Base-by-base conservation (phyloP, 2,329 filamentous ascomycete genomes). In the Ceratocystis colombiana region DNA sequence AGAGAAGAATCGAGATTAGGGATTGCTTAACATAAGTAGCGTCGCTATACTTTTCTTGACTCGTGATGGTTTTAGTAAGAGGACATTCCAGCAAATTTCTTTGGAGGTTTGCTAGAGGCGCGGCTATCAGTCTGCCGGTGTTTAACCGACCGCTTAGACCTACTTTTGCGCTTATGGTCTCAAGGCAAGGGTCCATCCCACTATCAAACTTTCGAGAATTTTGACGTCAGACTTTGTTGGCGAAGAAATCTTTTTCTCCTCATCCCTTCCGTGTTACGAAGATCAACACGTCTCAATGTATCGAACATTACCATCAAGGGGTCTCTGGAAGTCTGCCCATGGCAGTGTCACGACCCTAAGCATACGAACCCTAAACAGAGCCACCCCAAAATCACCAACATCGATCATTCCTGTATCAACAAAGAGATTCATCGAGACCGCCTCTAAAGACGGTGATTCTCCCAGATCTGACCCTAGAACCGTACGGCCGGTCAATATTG, bases 11-110 rank as follows among this genome's bases (percentile, higher is more conserved):
- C 15, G 10, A 10, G 8, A 44, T 20, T n/a, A 55, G 17, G n/a
- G 37, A 64, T 8, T 28, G 12, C 61, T 10, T n/a, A 15, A n/a
- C 33, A 28, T n/a, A 55, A 25, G 8, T 22, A 33, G 28, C 7
- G 3, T 20, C 25, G 48, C 48, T 22, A 3, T 64, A 12, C 6
- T 55, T 64, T 41, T 41, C 33, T 44, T 28, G n/a, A 20, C 48
- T 25, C 20, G 48, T 17, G 12, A 28, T n/a, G 53, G 53, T 5
- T 41, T 57, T 33, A 28, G 22, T 33, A 28, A 0, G 53, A 33
- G 17, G 61, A 46, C 33, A 37, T 62, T 12, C 33, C 25, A 50
- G 30, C 63, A 64, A 67, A 67, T 64, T 67, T 67, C 65, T 66
- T 65, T 59, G 44, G 53, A 61, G 62, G 55, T 66, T 17, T 46